Base-by-base conservation (phyloP, 495 filamentous ascomycete genomes). In the Zalerion maritima region DNA sequence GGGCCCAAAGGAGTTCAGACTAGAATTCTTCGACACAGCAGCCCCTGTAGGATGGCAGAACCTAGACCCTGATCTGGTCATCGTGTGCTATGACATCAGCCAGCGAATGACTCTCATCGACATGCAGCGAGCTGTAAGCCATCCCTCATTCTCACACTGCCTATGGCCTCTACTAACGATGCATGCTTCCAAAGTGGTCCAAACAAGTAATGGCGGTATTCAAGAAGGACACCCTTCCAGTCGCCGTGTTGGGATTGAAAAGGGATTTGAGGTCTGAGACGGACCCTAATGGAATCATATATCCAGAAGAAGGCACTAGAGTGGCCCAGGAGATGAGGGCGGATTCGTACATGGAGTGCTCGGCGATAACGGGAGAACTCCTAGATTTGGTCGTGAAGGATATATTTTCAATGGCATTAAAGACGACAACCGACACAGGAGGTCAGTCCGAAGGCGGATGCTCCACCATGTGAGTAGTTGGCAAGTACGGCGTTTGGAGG, bases 341-440 rank as follows among this genome's bases (percentile, higher is more conserved):
- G 48, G 85, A 94, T 64, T 69, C 71, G 23, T 94, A 94, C 54
- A 78, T 82, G 27, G 85, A 94, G 45, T 94, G 85, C 50, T 89
- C 81, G 10, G 83, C 84, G 18, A 50, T 78, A 14, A 91, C 81
- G n/a, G 84, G 85, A 3, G 82, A 94, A 54, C 54, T 84, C 31
- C 53, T 84, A 32, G 49, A 58, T 34, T 67, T 79, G 48, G 73
- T 69, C 0, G 80, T 80, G 42, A 78, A 84, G 44, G 80, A 86
- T 52, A 62, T 86, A n/a, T 78, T 75, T 29, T 61, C 54, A 34
- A 69, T 75, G n/a, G 80, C 78, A 3, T 64, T 64, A 8, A 67
- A 71, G 56, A 73, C 70, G 10, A 71, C 49, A 21, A 22, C 30
- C 3, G 49, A 47, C 3, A 30, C 26, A 16, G 57, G 57, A 9